A percentile compares a stretch with the other conserved stretches of the same genome.
Conservation (phyloP, 78 protist genomes). For the Emiliania huxleyi region DNA sequence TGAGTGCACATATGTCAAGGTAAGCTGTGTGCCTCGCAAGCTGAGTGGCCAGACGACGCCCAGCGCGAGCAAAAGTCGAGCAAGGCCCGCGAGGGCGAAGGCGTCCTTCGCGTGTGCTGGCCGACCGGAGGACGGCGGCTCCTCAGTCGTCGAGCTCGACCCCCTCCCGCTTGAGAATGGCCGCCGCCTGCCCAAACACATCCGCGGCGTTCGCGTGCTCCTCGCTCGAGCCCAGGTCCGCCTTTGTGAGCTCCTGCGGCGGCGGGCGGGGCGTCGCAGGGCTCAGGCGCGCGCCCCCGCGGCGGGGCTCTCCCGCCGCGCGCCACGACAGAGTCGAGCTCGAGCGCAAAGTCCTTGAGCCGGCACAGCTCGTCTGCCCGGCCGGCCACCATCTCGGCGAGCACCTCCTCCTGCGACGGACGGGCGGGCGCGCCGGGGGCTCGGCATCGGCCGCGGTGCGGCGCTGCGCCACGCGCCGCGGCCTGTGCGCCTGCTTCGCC, state of each 20-base stretch:
- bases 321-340: neutral
- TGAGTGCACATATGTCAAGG: no score
- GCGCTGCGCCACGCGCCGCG: neutral
- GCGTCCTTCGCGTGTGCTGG: no score
- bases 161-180: neutral
- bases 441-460: neutral
- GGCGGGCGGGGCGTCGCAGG: neutral
- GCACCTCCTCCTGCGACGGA: neutral
- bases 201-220: neutral
- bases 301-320: neutral
- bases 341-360: neutral
- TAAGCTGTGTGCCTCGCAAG: no score
- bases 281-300: neutral
- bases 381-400: neutral
- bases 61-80: no score
- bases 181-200: neutral
- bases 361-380: neutral
- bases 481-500: neutral
- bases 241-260: neutral
- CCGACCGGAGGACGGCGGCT: no score
- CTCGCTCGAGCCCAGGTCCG: neutral
- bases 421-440: neutral
- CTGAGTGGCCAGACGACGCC: no score
- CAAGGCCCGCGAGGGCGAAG: no score
- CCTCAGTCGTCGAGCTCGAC: neutral